Base-by-base conservation (phyloP, 352 stramenopile genomes). In the Phytophthora litchii region DNA sequence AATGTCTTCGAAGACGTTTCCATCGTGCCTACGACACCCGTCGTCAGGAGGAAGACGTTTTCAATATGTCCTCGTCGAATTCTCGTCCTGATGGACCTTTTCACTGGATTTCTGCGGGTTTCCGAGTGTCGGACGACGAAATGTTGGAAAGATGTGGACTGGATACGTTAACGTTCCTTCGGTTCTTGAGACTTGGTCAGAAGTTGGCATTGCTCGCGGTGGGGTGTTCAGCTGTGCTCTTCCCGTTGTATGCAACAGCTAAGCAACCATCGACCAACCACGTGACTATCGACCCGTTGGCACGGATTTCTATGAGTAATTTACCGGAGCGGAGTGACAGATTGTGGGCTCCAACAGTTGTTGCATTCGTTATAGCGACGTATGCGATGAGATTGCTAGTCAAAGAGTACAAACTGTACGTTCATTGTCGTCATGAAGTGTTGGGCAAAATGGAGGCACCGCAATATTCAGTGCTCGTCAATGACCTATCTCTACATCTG, bases 251-350 rank as follows among this genome's bases (percentile, higher is more conserved):
- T 34, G 82, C 79, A 31, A 90, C 82, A 8, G 78, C 78, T 14
- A 54, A 7, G 54, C 58, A 8, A 43, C 62, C 10, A 12, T 37
- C 35, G 4, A 50, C 43, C 11, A 72, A 55, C 4, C 69, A 25
- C 44, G 49, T 37, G 19, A 47, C 53, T 4, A 65, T 86, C 31
- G 85, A 94, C 36, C 69, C 78, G 12, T 50, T 94, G 23, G 72
- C 74, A 35, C 64, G 67, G 21, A 88, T 94, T 54, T 90, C 73
- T 25, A 89, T 94, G 81, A 90, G 79, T 27, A 94, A 91, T 58
- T 60, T 94, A 46, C 60, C 68, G 2, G 72, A 70, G 41, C 46
- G 54, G 6, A 83, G 83, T 44, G 61, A 56, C 16, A 65, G 82
- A 16, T 55, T 94, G n/a, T 94, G 85, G 85, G 82, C 75, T 14